A percentile compares a stretch with the other conserved stretches of the same genome.
Conservation (phyloP, 345 rosid genomes). For the Citrus cavaleriei region DNA sequence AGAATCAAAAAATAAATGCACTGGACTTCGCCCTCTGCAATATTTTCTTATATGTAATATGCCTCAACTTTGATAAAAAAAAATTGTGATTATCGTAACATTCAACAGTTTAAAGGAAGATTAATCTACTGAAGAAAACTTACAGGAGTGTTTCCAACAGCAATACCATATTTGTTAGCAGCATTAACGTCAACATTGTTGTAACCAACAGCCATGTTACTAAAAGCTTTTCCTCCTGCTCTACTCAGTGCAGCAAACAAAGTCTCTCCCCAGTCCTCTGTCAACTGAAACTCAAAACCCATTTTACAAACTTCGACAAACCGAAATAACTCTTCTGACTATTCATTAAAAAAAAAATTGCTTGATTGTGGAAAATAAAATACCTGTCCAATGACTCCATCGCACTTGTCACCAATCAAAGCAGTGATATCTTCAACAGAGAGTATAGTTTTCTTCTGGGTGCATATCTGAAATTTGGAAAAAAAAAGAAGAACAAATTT, state of each 20-base stretch:
- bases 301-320: neutral
- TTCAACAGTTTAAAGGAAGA: neutral
- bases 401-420: slow-evolving; percentile 83
- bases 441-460: slow-evolving; percentile 85
- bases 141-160: slow-evolving; percentile 97
- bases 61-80: neutral
- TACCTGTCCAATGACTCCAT: slow-evolving; percentile 97
- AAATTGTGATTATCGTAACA: no score
- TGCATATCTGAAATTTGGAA: slow-evolving; percentile 58
- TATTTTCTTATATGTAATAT: neutral
- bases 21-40: neutral
- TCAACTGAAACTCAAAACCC: slow-evolving; percentile 48
- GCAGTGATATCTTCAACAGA: slow-evolving; percentile 89
- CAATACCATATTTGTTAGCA: slow-evolving; percentile 88
- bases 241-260: slow-evolving; percentile 79
- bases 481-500: neutral
- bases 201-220: slow-evolving; percentile 99
- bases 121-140: slow-evolving; percentile 8
- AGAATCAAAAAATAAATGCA: no score
- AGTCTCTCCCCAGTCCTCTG: slow-evolving; percentile 96
- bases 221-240: slow-evolving; percentile 93
- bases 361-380: neutral
- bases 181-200: slow-evolving; percentile 95
- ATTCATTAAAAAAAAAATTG: no score
- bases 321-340: neutral